Conservation (phyloP, 139 green algal genomes). For the Trebouxia sp. region DNA sequence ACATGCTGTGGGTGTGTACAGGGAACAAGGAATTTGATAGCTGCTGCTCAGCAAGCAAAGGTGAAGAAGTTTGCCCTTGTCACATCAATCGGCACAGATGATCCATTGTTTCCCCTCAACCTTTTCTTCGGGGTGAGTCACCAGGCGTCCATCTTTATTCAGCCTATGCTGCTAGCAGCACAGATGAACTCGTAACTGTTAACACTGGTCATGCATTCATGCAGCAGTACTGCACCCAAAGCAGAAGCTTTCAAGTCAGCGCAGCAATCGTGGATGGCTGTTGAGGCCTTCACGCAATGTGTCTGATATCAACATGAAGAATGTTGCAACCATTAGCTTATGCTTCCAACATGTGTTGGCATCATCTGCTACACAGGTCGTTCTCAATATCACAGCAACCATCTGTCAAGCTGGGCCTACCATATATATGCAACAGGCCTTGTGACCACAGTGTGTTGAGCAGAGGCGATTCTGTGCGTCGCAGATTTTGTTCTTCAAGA, state of each 20-base stretch:
- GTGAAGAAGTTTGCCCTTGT: conserved; percentile 69
- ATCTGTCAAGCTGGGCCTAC: neutral
- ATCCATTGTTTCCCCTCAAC: conserved; percentile 77
- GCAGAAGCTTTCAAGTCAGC: neutral
- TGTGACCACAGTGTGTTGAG: neutral
- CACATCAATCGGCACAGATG: conserved; percentile 72
- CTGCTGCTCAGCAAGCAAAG: conserved; percentile 49
- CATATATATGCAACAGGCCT: neutral
- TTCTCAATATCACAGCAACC: neutral
- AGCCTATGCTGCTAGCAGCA: neutral
- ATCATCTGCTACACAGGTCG: too few species aligned
- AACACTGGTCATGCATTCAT: neutral
- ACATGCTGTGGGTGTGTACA: conserved; percentile 30
- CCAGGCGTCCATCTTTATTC: neutral
- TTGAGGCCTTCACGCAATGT: too few species aligned
- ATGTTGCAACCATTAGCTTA: too few species aligned
- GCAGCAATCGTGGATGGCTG: too few species aligned
- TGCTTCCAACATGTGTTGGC: too few species aligned
- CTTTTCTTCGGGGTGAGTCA: conserved; percentile 69
- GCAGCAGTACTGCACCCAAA: neutral
- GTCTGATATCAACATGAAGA: too few species aligned
- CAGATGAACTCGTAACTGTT: neutral
- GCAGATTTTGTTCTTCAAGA: conserved; percentile 74
- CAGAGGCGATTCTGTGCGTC: neutral
- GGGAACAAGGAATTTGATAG: conserved; percentile 77